phyloP scores from a whole-genome alignment of 805 yeast genomes.

The Candida hungchunana region DNA sequence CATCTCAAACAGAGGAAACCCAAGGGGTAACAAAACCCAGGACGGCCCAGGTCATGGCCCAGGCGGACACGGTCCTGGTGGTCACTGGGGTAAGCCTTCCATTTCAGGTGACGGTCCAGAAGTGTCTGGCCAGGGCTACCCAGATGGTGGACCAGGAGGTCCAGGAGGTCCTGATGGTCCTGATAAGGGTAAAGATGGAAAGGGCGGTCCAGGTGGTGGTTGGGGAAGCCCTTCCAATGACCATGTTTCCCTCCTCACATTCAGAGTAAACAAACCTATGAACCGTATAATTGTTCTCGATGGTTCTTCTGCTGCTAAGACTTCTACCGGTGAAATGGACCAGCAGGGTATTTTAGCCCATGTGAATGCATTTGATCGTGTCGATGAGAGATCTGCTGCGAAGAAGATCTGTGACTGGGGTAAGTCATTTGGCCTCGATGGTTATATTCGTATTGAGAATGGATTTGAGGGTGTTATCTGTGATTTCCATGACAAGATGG shows the following conservation, averaged over 20 bases:
- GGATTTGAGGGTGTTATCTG: constrained; percentile 62
- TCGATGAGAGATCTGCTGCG: constrained; percentile 44
- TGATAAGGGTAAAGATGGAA: neutral
- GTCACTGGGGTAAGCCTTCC: constrained; percentile 2
- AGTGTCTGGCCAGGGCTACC: too few relatives aligned
- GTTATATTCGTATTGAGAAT: constrained; percentile 52
- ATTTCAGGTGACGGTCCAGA: constrained; percentile 4
- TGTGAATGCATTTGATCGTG: constrained; percentile 26
- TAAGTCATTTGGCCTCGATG: constrained; percentile 48
- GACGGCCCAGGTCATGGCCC: too few relatives aligned
- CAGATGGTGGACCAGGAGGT: constrained; percentile 1
- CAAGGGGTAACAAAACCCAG: constrained; percentile 7
- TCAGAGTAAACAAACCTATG: constrained; percentile 43
- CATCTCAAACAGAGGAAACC: constrained; percentile 27
- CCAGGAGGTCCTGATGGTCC: constrained; percentile 2
- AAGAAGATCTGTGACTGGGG: constrained; percentile 51
- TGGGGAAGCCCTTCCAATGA: neutral
- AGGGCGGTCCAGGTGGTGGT: constrained; percentile 2
- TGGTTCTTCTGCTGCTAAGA: constrained; percentile 68
- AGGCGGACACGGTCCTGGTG: constrained; percentile 3
- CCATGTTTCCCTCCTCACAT: constrained; percentile 37
- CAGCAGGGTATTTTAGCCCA: constrained; percentile 43
- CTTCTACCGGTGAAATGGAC: constrained; percentile 57
- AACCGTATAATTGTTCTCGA: constrained; percentile 50
- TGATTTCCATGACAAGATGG: constrained; percentile 46